phyloP scores from a whole-genome alignment of 2,329 filamentous ascomycete genomes.

The Hypoxylon sp. region DNA sequence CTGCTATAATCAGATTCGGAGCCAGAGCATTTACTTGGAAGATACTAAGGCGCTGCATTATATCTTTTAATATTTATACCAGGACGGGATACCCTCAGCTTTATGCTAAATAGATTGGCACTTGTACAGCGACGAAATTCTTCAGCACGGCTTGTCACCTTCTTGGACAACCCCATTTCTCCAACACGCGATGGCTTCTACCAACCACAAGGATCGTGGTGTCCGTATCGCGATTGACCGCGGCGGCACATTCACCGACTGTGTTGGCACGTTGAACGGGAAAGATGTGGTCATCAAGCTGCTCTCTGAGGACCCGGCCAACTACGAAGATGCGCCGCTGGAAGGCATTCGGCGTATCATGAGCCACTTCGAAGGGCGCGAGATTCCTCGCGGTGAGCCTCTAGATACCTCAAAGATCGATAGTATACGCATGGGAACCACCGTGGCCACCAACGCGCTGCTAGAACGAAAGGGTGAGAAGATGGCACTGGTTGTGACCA shows the following conservation, averaged over 20 bases:
- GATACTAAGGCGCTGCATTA: background rate
- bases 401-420: conserved; percentile 88
- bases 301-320: conserved; percentile 88
- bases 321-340: conserved; percentile 91
- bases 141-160: background rate
- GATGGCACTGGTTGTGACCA: conserved; percentile 88
- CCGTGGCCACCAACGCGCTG: conserved; percentile 92
- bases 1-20: background rate
- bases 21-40: background rate
- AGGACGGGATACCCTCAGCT: background rate
- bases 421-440: conserved; percentile 95
- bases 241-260: conserved; percentile 94
- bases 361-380: conserved; percentile 79
- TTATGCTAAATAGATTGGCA: background rate
- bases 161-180: background rate
- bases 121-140: background rate
- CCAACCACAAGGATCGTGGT: conserved; percentile 63
- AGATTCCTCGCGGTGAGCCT: conserved; percentile 84
- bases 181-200: conserved; percentile 55
- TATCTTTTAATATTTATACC: background rate
- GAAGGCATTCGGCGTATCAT: conserved; percentile 92
- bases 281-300: conserved; percentile 89
- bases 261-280: conserved; percentile 83
- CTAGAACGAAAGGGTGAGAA: conserved; percentile 91
- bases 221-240: conserved; percentile 84